phyloP scores from a whole-genome alignment of 2,329 filamentous ascomycete species.

The Ophiostoma perfectum region DNA sequence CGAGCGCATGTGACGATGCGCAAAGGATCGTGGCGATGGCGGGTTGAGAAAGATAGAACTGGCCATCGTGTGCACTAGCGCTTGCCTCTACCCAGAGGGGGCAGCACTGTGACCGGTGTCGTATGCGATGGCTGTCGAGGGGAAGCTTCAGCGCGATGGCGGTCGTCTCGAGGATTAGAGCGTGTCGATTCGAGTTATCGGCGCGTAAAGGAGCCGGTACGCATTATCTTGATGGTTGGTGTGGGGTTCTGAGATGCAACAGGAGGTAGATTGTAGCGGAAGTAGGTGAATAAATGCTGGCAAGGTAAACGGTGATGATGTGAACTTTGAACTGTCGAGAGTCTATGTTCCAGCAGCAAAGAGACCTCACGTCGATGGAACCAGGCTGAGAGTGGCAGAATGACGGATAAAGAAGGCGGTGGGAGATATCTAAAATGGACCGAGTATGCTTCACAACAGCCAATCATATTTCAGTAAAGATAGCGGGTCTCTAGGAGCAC shows the following conservation, averaged over 20 bases:
- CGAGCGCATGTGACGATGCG: conserved; percentile 50
- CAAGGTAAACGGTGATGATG: background rate
- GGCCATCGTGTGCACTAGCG: conserved; percentile 17
- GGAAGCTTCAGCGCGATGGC: background rate
- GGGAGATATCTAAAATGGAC: too few relatives aligned
- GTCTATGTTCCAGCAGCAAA: background rate
- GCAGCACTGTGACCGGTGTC: background rate
- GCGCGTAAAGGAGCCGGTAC: background rate
- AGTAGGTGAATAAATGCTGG: background rate
- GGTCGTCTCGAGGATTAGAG: background rate
- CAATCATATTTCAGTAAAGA: background rate
- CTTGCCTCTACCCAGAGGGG: background rate
- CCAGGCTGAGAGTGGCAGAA: background rate
- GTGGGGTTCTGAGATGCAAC: too few relatives aligned
- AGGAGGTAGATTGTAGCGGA: background rate
- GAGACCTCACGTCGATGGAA: conserved; percentile 3
- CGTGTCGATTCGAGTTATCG: background rate
- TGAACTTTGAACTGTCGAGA: background rate
- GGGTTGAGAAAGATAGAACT: conserved; percentile 11
- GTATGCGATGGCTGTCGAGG: background rate
- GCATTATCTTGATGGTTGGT: background rate
- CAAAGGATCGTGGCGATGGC: conserved; percentile 50
- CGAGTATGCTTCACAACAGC: background rate
- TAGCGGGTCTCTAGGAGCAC: background rate
- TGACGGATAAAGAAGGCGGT: conserved; percentile 18